Evolutionary conservation across 2,329 filamentous ascomycete species (phyloP).

Genomic region (Paraphaeosphaeria sporulosa): DNA sequence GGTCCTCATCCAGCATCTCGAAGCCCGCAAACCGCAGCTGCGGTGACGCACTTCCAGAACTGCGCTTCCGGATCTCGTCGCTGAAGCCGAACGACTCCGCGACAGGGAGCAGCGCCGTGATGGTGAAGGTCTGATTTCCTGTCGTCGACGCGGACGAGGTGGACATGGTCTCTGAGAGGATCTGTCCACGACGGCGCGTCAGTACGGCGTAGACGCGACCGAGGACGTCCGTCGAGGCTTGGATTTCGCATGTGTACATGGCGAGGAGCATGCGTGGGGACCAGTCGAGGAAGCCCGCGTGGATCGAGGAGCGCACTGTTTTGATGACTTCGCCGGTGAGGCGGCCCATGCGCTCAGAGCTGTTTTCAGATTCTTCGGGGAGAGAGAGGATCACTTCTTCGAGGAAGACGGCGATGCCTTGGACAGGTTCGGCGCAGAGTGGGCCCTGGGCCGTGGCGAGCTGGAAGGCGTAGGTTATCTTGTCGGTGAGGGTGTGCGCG

Average conservation of each 20-base stretch:
- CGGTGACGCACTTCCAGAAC: constrained; percentile 86
- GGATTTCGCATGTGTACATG: constrained; percentile 98
- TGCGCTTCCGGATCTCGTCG: constrained; percentile 95
- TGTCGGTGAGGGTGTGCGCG: constrained; percentile 81
- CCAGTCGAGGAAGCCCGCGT: constrained; percentile 91
- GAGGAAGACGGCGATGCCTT: constrained; percentile 89
- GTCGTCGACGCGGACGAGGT: constrained; percentile 94
- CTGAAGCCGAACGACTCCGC: constrained; percentile 95
- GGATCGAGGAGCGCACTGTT: constrained; percentile 82
- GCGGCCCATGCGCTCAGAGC: constrained; percentile 71
- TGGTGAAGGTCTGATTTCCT: constrained; percentile 95
- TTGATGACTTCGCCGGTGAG: constrained; percentile 94
- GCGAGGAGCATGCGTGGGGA: constrained; percentile 92
- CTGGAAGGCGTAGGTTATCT: constrained; percentile 93
- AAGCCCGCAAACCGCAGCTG: constrained; percentile 94
- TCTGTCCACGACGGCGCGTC: constrained; percentile 88
- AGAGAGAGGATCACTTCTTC: constrained; percentile 75
- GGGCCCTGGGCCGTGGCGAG: constrained; percentile 88
- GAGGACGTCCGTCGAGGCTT: constrained; percentile 93
- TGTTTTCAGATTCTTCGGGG: constrained; percentile 61
- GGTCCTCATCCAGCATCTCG: constrained; percentile 92
- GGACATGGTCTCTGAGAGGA: constrained; percentile 89
- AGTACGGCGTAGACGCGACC: constrained; percentile 97
- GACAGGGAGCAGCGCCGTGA: constrained; percentile 85
- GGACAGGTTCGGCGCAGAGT: constrained; percentile 89